Conservation (phyloP, 305 asterid species). For the Rubia peregrina region DNA sequence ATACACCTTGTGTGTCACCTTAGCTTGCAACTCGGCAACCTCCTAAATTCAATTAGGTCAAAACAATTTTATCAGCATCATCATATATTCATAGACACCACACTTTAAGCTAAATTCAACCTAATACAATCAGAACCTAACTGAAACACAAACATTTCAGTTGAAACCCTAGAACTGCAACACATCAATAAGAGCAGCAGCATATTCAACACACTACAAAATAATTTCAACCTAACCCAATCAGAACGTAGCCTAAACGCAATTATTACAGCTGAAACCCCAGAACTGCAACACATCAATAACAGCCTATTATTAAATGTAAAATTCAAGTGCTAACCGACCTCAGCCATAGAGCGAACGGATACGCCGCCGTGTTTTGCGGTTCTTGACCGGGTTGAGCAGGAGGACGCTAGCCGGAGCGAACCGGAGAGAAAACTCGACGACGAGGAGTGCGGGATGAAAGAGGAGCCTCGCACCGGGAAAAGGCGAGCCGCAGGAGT, state of each 20-base stretch:
- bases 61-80: background rate
- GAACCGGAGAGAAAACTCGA: constrained; percentile 47
- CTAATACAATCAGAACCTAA: background rate
- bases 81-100: background rate
- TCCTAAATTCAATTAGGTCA: constrained; percentile 34
- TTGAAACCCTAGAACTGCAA: background rate
- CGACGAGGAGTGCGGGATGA: constrained; percentile 30
- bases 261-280: background rate
- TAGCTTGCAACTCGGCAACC: constrained; percentile 62
- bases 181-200: background rate
- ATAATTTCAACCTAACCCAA: background rate
- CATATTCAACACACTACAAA: background rate
- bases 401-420: constrained; percentile 27
- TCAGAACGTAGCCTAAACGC: background rate
- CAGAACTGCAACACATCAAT: background rate
- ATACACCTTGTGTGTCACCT: constrained; percentile 79
- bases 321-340: constrained; percentile 3
- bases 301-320: background rate
- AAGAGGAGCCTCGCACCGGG: constrained; percentile 24
- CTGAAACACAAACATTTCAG: background rate
- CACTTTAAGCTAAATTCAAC: background rate
- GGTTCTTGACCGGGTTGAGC: constrained; percentile 22
- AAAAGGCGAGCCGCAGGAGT: constrained; percentile 31
- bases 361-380: constrained; percentile 25
- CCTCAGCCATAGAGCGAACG: constrained; percentile 67